phyloP scores from a whole-genome alignment of 495 filamentous ascomycete species.

The Parathielavia hyrcaniae region DNA sequence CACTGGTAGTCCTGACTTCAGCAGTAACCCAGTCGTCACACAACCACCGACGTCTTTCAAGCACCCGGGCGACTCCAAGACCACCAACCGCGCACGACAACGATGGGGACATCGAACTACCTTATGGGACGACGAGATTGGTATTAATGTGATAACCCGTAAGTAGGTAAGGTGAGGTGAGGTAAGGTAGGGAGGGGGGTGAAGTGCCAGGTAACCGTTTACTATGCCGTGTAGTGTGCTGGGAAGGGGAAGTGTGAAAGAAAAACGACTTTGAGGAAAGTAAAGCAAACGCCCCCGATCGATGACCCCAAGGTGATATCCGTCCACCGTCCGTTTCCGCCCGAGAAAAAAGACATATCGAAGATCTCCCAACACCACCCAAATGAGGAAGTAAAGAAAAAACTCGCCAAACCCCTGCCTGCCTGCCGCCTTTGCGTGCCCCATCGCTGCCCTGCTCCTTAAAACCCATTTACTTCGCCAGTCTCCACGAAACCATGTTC shows the following conservation, averaged over 20 bases:
- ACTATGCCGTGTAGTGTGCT: slow-evolving; percentile 6
- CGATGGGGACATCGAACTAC: neutral
- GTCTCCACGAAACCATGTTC: neutral
- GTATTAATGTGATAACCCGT: slow-evolving; percentile 5
- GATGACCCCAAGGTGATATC: slow-evolving; percentile 5
- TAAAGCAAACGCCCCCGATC: slow-evolving; percentile 3
- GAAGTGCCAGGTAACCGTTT: neutral
- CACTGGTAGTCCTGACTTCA: too few relatives aligned
- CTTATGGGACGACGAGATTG: slow-evolving; percentile 1
- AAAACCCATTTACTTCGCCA: neutral
- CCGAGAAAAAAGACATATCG: neutral
- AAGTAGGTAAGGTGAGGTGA: neutral
- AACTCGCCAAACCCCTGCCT: neutral
- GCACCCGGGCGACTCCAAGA: neutral
- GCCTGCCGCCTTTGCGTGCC: neutral
- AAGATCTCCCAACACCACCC: slow-evolving; percentile 5
- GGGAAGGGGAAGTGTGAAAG: neutral
- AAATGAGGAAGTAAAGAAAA: slow-evolving; percentile 3
- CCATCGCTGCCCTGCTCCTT: neutral
- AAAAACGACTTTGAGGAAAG: neutral
- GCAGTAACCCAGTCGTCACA: too few relatives aligned
- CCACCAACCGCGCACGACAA: neutral
- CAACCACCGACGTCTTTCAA: neutral
- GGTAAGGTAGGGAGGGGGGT: too few relatives aligned
- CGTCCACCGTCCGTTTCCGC: neutral